These are phyloP conservation scores for Epichloe uncinata DNA, from an alignment of 2,329 filamentous ascomycete genomes.

Conservation along the genomic window DNA sequence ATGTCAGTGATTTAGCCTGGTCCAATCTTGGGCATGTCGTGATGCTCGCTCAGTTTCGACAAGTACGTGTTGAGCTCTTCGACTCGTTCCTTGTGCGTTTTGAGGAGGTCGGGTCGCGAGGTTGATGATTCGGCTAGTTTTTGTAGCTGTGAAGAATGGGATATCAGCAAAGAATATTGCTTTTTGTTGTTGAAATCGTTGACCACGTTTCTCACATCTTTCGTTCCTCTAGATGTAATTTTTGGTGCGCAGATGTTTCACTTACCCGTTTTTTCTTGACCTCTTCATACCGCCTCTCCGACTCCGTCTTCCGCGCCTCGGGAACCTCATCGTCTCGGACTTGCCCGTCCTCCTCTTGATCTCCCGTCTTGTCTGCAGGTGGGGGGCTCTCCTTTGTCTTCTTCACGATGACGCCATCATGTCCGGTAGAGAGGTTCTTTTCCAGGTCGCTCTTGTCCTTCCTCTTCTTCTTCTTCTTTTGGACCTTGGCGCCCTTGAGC, in stretches of 20 bases:
- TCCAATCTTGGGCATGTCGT: constrained; percentile 76
- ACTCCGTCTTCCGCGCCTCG: constrained; percentile 59
- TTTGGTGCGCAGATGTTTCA: constrained; percentile 9
- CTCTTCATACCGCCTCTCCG: constrained; percentile 72
- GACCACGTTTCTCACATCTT: too few relatives aligned
- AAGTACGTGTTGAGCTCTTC: constrained; percentile 93
- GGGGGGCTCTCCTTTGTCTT: not conserved
- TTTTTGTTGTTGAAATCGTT: too few relatives aligned
- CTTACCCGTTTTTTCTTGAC: constrained; percentile 60
- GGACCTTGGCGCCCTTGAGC: constrained; percentile 63
- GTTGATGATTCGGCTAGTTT: constrained; percentile 54
- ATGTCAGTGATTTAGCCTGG: constrained; percentile 32
- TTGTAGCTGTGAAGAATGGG: constrained; percentile 46
- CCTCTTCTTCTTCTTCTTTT: constrained; percentile 52
- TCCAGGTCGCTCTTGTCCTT: constrained; percentile 32
- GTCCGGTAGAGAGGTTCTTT: constrained; percentile 28
- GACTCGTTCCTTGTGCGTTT: constrained; percentile 93
- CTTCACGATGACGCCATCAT: constrained; percentile 6
- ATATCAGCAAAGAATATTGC: too few relatives aligned
- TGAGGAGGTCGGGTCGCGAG: constrained; percentile 61
- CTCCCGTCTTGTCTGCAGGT: constrained; percentile 13
- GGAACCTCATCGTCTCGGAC: constrained; percentile 18
- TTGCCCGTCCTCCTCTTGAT: constrained; percentile 16
- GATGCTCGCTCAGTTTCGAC: constrained; percentile 85
- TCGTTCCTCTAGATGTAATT: too few relatives aligned